Percentiles rank a stretch among this genome's conserved stretches.
Evolutionary conservation across 164 flowering plant genomes (phyloP).

Genomic region (Platanus orientalis): DNA sequence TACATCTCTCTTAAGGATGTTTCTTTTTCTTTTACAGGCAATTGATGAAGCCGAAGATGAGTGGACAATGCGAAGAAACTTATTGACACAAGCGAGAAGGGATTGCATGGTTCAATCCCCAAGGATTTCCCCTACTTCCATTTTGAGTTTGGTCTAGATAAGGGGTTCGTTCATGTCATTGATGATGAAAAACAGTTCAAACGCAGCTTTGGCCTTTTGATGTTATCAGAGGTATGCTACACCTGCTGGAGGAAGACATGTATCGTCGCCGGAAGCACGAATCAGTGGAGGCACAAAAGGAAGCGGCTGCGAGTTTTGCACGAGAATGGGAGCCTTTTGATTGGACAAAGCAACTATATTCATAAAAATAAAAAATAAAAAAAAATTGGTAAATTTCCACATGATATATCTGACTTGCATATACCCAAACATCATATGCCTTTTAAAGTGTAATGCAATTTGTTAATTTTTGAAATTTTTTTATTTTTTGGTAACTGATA

Average conservation of each 20-base stretch:
- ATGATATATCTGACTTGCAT: too few relatives aligned
- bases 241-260: slow-evolving; percentile 82
- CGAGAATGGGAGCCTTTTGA: slow-evolving; percentile 77
- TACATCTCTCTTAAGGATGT: too few relatives aligned
- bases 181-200: slow-evolving; percentile 77
- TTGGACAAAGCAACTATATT: slow-evolving; percentile 94
- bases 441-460: too few relatives aligned
- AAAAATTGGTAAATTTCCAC: too few relatives aligned
- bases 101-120: slow-evolving; percentile 78
- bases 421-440: too few relatives aligned
- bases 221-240: slow-evolving; percentile 81
- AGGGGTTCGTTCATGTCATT: slow-evolving; percentile 87
- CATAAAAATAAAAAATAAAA: too few relatives aligned
- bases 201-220: slow-evolving; percentile 69
- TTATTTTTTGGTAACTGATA: too few relatives aligned
- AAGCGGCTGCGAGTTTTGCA: slow-evolving; percentile 53
- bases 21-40: slow-evolving; percentile 56
- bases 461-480: too few relatives aligned
- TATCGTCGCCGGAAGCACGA: slow-evolving; percentile 57
- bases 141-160: slow-evolving; percentile 83
- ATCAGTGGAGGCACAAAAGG: slow-evolving; percentile 58
- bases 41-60: slow-evolving; percentile 95
- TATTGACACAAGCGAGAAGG: slow-evolving; percentile 74
- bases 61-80: slow-evolving; percentile 89
- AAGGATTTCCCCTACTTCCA: slow-evolving; percentile 89